A percentile compares a stretch with the other conserved stretches of the same genome.
Evolutionary conservation across 2,329 filamentous ascomycete species (phyloP).

Genomic region (Penicillium sp.): DNA sequence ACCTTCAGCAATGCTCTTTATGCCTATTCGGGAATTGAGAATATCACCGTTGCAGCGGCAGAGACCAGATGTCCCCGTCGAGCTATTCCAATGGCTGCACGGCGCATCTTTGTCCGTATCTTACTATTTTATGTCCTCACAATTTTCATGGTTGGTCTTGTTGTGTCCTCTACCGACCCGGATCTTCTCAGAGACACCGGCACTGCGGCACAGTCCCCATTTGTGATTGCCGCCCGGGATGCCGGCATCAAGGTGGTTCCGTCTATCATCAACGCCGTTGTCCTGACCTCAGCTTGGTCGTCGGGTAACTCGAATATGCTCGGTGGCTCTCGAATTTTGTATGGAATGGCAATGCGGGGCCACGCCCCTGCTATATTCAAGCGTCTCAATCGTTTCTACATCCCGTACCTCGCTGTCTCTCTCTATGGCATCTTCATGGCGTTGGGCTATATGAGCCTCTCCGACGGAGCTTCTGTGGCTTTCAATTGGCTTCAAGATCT

Average conservation of each 20-base stretch:
- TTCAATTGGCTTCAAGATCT: constrained; percentile 70
- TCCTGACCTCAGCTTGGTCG: constrained; percentile 38
- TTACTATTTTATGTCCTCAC: constrained; percentile 57
- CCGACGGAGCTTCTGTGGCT: constrained; percentile 55
- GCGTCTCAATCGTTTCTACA: constrained; percentile 47
- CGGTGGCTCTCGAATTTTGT: constrained; percentile 39
- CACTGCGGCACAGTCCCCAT: constrained; percentile 47
- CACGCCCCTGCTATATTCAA: constrained; percentile 40
- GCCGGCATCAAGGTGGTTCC: constrained; percentile 39
- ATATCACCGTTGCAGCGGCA: constrained; percentile 52
- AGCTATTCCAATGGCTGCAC: constrained; percentile 55
- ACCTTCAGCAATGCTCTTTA: constrained; percentile 27
- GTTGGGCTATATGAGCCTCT: constrained; percentile 65
- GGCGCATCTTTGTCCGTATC: constrained; percentile 56
- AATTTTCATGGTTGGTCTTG: constrained; percentile 50
- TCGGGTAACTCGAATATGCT: constrained; percentile 46
- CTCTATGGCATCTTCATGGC: constrained; percentile 58
- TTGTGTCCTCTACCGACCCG: constrained; percentile 49
- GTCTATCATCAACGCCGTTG: constrained; percentile 25
- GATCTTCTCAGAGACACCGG: constrained; percentile 49
- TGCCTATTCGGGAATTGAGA: constrained; percentile 47
- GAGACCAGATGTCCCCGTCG: constrained; percentile 53
- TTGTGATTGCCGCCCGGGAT: constrained; percentile 48
- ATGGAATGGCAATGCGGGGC: constrained; percentile 40
- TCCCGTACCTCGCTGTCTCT: constrained; percentile 59